phyloP scores from a whole-genome alignment of 371 early-diverging fungal genomes.

The Rhizopus microsporus region DNA sequence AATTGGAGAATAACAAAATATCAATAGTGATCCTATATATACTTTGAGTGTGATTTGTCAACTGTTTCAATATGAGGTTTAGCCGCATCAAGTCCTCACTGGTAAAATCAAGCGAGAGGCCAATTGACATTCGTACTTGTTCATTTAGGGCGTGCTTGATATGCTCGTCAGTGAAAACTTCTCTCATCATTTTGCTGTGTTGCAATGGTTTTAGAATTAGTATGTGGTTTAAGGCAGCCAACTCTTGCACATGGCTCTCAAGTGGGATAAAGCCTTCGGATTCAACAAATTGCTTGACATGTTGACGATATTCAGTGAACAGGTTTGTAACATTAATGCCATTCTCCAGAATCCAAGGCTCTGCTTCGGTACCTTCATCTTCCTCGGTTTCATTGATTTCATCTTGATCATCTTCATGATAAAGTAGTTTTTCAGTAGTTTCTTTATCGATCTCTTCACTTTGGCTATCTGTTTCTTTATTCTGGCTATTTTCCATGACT shows the following conservation, averaged over 20 bases:
- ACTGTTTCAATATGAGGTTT: background rate
- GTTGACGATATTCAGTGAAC: slow-evolving; percentile 7
- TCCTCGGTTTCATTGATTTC: slow-evolving; percentile 11
- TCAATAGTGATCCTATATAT: slow-evolving; percentile 1
- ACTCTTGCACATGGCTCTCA: slow-evolving; percentile 5
- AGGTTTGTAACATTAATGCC: slow-evolving; percentile 6
- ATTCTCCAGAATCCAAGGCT: slow-evolving; percentile 11
- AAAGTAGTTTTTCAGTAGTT: slow-evolving; percentile 6
- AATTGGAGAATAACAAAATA: slow-evolving; percentile 5
- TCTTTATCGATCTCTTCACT: slow-evolving; percentile 3
- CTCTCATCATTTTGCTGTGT: slow-evolving; percentile 9
- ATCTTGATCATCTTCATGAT: slow-evolving; percentile 11
- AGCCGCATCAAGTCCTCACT: background rate
- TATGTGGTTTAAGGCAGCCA: slow-evolving; percentile 9
- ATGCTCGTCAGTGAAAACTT: slow-evolving; percentile 6
- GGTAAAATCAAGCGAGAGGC: slow-evolving; percentile 5
- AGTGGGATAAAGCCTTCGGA: slow-evolving; percentile 5
- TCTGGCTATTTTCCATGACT: too few relatives aligned
- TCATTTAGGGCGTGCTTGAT: slow-evolving; percentile 3
- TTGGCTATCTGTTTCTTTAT: slow-evolving; percentile 5
- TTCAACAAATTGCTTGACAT: slow-evolving; percentile 5
- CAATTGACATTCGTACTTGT: background rate
- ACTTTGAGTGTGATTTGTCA: slow-evolving; percentile 4
- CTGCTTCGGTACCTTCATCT: slow-evolving; percentile 5
- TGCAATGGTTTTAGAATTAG: slow-evolving; percentile 8